Base-by-base conservation (phyloP, 345 rosid species). In the Combretum micranthum region DNA sequence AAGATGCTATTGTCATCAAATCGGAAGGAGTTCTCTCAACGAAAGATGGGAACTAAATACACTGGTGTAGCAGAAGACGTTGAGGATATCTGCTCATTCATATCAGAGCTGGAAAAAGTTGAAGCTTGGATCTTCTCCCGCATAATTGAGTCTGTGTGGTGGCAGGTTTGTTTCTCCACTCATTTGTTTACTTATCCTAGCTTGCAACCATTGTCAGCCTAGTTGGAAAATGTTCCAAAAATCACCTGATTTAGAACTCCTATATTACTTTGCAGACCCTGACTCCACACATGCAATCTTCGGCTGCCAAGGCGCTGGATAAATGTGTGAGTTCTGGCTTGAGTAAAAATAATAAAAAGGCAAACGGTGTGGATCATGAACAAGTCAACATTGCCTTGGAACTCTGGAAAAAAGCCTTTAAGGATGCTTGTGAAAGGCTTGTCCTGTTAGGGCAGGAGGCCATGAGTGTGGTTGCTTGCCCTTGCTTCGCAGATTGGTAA, bases 111-210 rank as follows among this genome's bases (percentile, higher is more conserved):
- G 20, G 90, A 88, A 81, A 92, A 72, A 63, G 81, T 88, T 62
- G 96, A 93, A 81, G 85, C 85, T 64, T 88, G 97, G 99, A 86
- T 84, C 72, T 93, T 86, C 77, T 83, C 89, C 57, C 83, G 95
- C 47, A 78, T 76, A 55, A 74, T 93, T 20, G 94, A 93, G 70
- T 93, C 98, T 43, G 75, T 92, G 45, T 93, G 99, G 99, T 93
- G 97, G 99, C 99, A 93, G 97, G 96, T 88, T 88, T 49, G 56
- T 49, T 61, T 15, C n/a, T 52, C 57, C 53, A 22, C 64, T 56
- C 17, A 47, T 17, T 50, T 13, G 20, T 50, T 21, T 19, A 50
- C 23, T 50, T 50, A 13, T 25, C 53, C 23, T 20, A 13, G 19
- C 20, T 12, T 50, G 25, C 26, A 20, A 19, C 15, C 20, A 19